Percentiles rank a stretch among this genome's conserved stretches.
phyloP scores from a whole-genome alignment of 176 grass and related monocot species.

The Metroxylon sagu region DNA sequence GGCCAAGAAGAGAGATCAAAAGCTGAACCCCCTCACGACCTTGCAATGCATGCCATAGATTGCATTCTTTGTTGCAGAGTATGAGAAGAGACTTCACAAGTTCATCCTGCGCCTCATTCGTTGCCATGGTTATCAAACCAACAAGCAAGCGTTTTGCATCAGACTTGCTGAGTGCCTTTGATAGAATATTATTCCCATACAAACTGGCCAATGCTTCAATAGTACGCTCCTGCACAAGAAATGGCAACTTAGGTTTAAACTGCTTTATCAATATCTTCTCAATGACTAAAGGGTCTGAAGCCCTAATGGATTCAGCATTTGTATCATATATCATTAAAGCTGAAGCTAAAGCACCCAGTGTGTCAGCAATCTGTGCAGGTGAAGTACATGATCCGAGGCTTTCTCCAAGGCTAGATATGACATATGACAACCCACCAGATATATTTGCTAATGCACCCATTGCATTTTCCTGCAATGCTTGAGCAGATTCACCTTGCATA shows the following conservation, averaged over 20 bases:
- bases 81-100: slow-evolving; percentile 80
- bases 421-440: slow-evolving; percentile 95
- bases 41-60: slow-evolving; percentile 96
- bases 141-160: slow-evolving; percentile 93
- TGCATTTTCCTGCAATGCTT: slow-evolving; percentile 97
- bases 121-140: slow-evolving; percentile 94
- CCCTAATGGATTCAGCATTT: slow-evolving; percentile 81
- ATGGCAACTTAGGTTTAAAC: slow-evolving; percentile 73
- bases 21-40: slow-evolving; percentile 96
- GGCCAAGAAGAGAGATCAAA: slow-evolving; percentile 96
- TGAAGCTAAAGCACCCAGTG: slow-evolving; percentile 93
- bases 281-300: slow-evolving; percentile 64
- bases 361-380: slow-evolving; percentile 91
- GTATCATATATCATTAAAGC: slow-evolving; percentile 99
- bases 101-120: slow-evolving; percentile 85
- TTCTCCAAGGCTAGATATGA: slow-evolving; percentile 94
- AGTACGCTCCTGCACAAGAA: slow-evolving; percentile 94
- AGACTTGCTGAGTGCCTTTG: slow-evolving; percentile 68
- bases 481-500: slow-evolving; percentile 99
- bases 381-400: slow-evolving; percentile 96
- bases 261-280: slow-evolving; percentile 90
- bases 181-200: slow-evolving; percentile 84
- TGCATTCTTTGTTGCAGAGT: slow-evolving; percentile 81
- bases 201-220: slow-evolving; percentile 99
- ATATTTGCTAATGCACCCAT: slow-evolving; percentile 99